Conservation (phyloP, 1,284 basidiomycete species). For the Leucoagaricus sp. region DNA sequence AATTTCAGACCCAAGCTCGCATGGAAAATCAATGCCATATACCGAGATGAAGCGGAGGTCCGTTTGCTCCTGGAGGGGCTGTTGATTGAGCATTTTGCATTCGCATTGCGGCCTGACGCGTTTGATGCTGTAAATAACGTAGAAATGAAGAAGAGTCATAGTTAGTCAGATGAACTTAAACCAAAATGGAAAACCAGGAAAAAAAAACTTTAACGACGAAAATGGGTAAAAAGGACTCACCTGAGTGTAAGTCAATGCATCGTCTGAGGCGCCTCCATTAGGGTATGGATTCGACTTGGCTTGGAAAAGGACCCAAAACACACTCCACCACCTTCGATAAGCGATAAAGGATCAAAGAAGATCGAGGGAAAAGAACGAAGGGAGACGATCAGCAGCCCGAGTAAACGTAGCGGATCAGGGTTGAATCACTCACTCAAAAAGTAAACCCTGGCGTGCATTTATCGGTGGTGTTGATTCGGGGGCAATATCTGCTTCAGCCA, state of each 20-base stretch:
- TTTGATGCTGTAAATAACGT: slow-evolving; percentile 34
- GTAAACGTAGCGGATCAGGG: slow-evolving; percentile 9
- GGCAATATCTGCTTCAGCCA: slow-evolving; percentile 62
- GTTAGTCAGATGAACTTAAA: background rate
- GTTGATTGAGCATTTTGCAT: slow-evolving; percentile 13
- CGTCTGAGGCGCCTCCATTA: slow-evolving; percentile 57
- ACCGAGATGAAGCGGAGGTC: slow-evolving; percentile 13
- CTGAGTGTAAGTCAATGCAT: slow-evolving; percentile 71
- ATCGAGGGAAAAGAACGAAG: background rate
- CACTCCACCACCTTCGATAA: slow-evolving; percentile 77
- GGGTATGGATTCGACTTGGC: slow-evolving; percentile 63
- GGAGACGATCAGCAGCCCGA: slow-evolving; percentile 2
- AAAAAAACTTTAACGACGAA: slow-evolving; percentile 9
- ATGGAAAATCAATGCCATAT: background rate
- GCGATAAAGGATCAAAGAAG: slow-evolving; percentile 9
- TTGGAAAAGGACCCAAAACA: slow-evolving; percentile 81
- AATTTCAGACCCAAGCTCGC: background rate
- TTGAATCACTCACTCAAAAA: slow-evolving; percentile 68
- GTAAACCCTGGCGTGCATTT: slow-evolving; percentile 76
- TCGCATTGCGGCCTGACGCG: slow-evolving; percentile 23
- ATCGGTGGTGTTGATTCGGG: slow-evolving; percentile 68
- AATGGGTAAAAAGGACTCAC: slow-evolving; percentile 39
- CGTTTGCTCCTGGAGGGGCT: slow-evolving; percentile 8
- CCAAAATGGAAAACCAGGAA: slow-evolving; percentile 10
- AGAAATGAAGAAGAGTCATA: slow-evolving; percentile 2